These are phyloP conservation scores for Lactifluus volemus DNA, from an alignment of 768 basidiomycete genomes.

Conservation along the genomic window DNA sequence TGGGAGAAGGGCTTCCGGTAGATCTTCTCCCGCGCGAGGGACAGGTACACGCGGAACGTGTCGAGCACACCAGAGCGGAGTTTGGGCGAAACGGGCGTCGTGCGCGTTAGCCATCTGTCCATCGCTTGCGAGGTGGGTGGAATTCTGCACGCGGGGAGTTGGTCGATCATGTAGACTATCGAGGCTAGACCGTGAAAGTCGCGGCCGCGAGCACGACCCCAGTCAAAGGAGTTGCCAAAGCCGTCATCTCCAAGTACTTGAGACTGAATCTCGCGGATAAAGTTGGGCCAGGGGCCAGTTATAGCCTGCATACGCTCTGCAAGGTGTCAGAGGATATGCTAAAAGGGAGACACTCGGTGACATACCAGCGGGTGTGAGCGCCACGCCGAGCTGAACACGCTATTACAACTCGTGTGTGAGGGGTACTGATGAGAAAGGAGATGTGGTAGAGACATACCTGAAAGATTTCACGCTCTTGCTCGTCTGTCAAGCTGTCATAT, in stretches of 20 bases:
- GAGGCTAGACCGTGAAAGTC: constrained; percentile 31
- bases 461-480: constrained; percentile 63
- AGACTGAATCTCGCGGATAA: constrained; percentile 49
- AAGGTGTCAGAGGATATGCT: background rate
- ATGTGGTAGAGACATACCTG: constrained; percentile 38
- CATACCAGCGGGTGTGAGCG: constrained; percentile 59
- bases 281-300: constrained; percentile 44
- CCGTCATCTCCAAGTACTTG: constrained; percentile 36
- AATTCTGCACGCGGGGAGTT: background rate
- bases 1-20: too few relatives aligned
- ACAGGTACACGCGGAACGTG: constrained; percentile 30
- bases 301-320: constrained; percentile 63
- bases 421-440: background rate
- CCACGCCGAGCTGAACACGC: constrained; percentile 75
- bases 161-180: constrained; percentile 26
- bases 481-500: constrained; percentile 39
- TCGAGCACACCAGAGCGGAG: constrained; percentile 31
- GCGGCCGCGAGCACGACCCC: constrained; percentile 30
- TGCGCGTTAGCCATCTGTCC: constrained; percentile 16
- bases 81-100: constrained; percentile 23
- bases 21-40: too few relatives aligned
- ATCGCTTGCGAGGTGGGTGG: constrained; percentile 20
- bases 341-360: background rate
- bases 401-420: constrained; percentile 22
- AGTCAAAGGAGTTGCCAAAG: constrained; percentile 25